Evolutionary conservation across 2,329 filamentous ascomycete species (phyloP).

Genomic region (Penicillium brevicompactum): DNA sequence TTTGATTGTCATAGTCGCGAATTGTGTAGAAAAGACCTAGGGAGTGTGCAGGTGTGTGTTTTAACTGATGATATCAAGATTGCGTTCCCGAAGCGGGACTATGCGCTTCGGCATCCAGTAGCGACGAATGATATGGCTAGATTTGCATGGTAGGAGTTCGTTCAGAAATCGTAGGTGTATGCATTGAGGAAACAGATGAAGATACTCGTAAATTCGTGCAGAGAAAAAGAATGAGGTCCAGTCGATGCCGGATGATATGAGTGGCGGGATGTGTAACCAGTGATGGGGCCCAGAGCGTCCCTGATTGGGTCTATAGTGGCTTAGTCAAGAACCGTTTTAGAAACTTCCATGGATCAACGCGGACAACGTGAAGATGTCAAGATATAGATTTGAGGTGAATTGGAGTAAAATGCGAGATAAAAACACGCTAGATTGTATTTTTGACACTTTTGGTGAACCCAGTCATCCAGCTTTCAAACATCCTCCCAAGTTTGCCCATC

Average conservation of each 20-base stretch:
- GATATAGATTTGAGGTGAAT: slow-evolving; percentile 4
- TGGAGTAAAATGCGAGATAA: not conserved
- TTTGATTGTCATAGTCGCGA: slow-evolving; percentile 21
- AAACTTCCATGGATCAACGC: not conserved
- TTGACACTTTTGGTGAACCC: slow-evolving; percentile 15
- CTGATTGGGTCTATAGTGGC: not conserved
- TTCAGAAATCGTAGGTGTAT: not conserved
- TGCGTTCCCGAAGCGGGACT: slow-evolving; percentile 12
- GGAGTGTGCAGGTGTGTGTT: not conserved
- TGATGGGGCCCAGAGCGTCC: not conserved
- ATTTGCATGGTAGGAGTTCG: not conserved
- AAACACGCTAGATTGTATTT: slow-evolving; percentile 11
- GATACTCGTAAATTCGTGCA: not conserved
- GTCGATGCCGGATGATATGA: not conserved
- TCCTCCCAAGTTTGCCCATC: slow-evolving; percentile 22
- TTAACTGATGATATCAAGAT: slow-evolving; percentile 5
- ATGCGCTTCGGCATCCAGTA: slow-evolving; percentile 18
- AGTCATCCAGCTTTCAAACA: slow-evolving; percentile 12
- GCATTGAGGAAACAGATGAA: not conserved
- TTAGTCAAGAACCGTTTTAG: not conserved
- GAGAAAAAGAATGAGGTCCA: not conserved
- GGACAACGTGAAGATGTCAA: not conserved
- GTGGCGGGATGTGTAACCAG: slow-evolving; percentile 4
- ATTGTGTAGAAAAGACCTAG: not conserved
- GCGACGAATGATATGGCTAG: slow-evolving; percentile 3